A percentile compares a stretch with the other conserved stretches of the same genome.
Evolutionary conservation across 2,329 filamentous ascomycete species (phyloP).

Genomic region (Epichloe festucae): DNA sequence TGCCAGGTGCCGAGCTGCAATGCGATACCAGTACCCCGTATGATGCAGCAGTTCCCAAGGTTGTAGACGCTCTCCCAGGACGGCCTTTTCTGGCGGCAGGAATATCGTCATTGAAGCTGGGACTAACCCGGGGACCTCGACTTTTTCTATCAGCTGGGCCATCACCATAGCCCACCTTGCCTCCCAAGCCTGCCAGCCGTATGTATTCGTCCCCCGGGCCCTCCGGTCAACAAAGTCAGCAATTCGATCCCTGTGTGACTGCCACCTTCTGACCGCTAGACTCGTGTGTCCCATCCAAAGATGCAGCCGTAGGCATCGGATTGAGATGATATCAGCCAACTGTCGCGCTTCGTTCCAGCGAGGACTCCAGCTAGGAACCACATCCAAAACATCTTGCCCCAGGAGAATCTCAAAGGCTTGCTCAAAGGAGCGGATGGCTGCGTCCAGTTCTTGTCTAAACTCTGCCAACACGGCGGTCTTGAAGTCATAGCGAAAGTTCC

Average conservation of each 20-base stretch:
- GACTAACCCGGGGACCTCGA: constrained; percentile 36
- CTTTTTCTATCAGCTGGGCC: constrained; percentile 45
- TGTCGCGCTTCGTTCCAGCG: constrained; percentile 90
- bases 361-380: constrained; percentile 78
- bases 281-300: constrained; percentile 72
- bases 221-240: constrained; percentile 67
- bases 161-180: constrained; percentile 55
- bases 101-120: constrained; percentile 33
- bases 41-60: constrained; percentile 55
- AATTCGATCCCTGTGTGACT: constrained; percentile 60
- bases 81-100: constrained; percentile 43
- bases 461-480: constrained; percentile 86
- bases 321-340: constrained; percentile 66
- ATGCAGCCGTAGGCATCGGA: constrained; percentile 71
- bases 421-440: constrained; percentile 73
- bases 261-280: constrained; percentile 68
- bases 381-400: constrained; percentile 72
- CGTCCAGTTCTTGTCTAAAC: constrained; percentile 86
- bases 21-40: constrained; percentile 52
- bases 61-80: constrained; percentile 43
- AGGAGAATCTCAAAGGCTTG: constrained; percentile 76
- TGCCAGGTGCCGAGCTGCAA: constrained; percentile 43
- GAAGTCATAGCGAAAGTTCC: constrained; percentile 91
- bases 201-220: constrained; percentile 76
- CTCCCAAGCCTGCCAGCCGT: constrained; percentile 92